A percentile compares a stretch with the other conserved stretches of the same genome.
phyloP scores from a whole-genome alignment of 345 rosid species.

The Hypericum perforatum region DNA sequence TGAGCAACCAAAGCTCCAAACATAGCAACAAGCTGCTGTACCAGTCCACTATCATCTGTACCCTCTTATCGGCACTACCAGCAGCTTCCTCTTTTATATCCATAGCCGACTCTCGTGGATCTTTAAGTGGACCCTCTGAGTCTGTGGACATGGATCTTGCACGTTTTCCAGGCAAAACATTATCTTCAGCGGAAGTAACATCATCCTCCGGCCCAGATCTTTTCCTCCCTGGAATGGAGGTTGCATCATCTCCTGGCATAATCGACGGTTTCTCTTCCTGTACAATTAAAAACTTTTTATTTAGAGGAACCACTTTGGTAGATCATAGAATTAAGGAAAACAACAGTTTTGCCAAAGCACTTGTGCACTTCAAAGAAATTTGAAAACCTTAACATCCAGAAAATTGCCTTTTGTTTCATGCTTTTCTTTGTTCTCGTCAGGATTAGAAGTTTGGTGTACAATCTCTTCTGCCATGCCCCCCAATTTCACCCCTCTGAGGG shows the following conservation, averaged over 20 bases:
- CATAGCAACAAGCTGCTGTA: constrained; percentile 86
- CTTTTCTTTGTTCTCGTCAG: constrained; percentile 40
- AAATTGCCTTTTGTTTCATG: constrained; percentile 30
- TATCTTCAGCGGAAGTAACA: constrained; percentile 38
- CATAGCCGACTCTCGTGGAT: constrained; percentile 25
- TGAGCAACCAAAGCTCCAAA: constrained; percentile 94
- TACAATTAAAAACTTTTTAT: constrained; percentile 22
- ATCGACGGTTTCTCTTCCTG: constrained; percentile 40
- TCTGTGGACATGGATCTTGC: constrained; percentile 42
- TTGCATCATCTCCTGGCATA: constrained; percentile 31
- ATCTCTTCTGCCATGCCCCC: constrained; percentile 42
- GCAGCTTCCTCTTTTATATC: constrained; percentile 40
- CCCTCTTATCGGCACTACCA: constrained; percentile 29
- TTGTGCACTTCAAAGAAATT: neutral
- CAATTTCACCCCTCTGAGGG: constrained; percentile 53
- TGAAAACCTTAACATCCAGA: constrained; percentile 33
- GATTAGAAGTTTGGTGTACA: constrained; percentile 33
- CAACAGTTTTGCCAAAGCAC: constrained; percentile 3
- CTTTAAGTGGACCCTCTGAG: constrained; percentile 53
- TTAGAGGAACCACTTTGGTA: constrained; percentile 4
- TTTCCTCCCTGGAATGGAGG: constrained; percentile 41
- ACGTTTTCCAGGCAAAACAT: constrained; percentile 56
- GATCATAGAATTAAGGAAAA: too few species aligned
- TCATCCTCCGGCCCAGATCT: constrained; percentile 51
- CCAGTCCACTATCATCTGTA: constrained; percentile 58